phyloP scores from a whole-genome alignment of 495 filamentous ascomycete genomes.

The Friedmanniomyces endolithicus region DNA sequence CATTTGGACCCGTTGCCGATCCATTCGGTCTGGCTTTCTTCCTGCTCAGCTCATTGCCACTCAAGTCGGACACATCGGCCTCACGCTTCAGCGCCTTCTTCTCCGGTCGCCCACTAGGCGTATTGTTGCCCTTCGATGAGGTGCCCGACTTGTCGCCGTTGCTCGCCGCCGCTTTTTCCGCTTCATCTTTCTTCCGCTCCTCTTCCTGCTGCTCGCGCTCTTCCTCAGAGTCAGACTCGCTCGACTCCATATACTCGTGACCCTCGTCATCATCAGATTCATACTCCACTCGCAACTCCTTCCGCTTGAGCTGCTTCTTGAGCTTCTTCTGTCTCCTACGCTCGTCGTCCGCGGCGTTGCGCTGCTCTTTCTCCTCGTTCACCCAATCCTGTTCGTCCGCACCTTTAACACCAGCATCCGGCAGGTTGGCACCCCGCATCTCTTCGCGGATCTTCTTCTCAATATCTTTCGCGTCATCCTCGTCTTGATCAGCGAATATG shows the following conservation, averaged over 20 bases:
- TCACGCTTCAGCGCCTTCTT: slow-evolving; percentile 57
- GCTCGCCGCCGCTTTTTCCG: slow-evolving; percentile 30
- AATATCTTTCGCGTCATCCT: slow-evolving; percentile 58
- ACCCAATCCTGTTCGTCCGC: slow-evolving; percentile 73
- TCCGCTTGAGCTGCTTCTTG: slow-evolving; percentile 65
- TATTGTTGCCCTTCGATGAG: slow-evolving; percentile 55
- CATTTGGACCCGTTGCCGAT: slow-evolving; percentile 34
- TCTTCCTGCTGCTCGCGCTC: slow-evolving; percentile 52
- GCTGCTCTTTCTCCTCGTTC: slow-evolving; percentile 56
- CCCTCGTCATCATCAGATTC: slow-evolving; percentile 39
- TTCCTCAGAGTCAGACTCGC: slow-evolving; percentile 28
- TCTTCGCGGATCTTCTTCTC: slow-evolving; percentile 77
- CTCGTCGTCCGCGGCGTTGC: slow-evolving; percentile 52
- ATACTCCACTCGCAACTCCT: slow-evolving; percentile 76
- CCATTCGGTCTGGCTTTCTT: slow-evolving; percentile 57
- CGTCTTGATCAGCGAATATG: slow-evolving; percentile 63
- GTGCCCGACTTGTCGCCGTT: slow-evolving; percentile 30
- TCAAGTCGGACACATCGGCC: slow-evolving; percentile 74
- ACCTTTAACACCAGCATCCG: slow-evolving; percentile 38
- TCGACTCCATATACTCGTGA: slow-evolving; percentile 17
- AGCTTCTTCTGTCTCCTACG: slow-evolving; percentile 59
- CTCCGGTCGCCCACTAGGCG: slow-evolving; percentile 64
- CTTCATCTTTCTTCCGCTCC: slow-evolving; percentile 53
- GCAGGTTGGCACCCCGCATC: slow-evolving; percentile 74
- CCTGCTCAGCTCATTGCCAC: slow-evolving; percentile 81